Percentiles rank a stretch among this genome's conserved stretches.
Evolutionary conservation across 352 stramenopile genomes (phyloP).

Genomic region (Globisporangium okanoganense): DNA sequence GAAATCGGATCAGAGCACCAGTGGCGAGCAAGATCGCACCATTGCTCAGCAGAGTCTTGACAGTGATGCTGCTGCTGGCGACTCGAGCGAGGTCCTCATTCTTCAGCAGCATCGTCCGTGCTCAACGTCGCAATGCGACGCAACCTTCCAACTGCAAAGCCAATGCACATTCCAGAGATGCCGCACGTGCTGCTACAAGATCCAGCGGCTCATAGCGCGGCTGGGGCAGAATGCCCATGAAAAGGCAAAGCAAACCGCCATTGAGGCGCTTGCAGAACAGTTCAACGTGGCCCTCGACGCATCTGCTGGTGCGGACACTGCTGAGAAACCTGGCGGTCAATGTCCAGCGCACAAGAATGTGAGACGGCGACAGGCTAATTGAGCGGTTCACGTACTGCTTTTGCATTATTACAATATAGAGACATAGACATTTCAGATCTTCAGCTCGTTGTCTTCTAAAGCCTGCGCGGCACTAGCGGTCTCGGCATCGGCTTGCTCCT

Average conservation of each 20-base stretch:
- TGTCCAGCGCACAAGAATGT: slow-evolving; percentile 39
- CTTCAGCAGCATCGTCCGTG: slow-evolving; percentile 20
- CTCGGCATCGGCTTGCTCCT: no score
- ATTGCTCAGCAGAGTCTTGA: background rate
- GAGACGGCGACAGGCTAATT: no score
- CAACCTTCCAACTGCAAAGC: slow-evolving; percentile 32
- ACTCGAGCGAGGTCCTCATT: slow-evolving; percentile 8
- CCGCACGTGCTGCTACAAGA: slow-evolving; percentile 63
- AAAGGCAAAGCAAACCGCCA: slow-evolving; percentile 13
- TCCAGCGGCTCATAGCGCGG: slow-evolving; percentile 41
- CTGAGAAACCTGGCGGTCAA: background rate
- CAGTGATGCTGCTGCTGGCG: background rate
- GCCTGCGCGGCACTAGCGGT: no score
- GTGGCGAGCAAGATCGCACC: background rate
- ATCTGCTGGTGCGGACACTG: background rate
- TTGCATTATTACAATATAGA: background rate
- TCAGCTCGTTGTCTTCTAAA: background rate
- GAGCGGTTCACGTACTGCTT: no score
- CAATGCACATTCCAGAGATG: slow-evolving; percentile 46
- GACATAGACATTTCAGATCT: background rate
- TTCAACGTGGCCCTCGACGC: background rate
- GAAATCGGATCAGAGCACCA: background rate
- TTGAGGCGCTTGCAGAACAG: background rate
- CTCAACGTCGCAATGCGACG: slow-evolving; percentile 30
- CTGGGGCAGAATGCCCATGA: slow-evolving; percentile 12